Percentiles rank a stretch among this genome's conserved stretches.
phyloP scores from a whole-genome alignment of 345 rosid species.

The Aquilaria malaccensis region DNA sequence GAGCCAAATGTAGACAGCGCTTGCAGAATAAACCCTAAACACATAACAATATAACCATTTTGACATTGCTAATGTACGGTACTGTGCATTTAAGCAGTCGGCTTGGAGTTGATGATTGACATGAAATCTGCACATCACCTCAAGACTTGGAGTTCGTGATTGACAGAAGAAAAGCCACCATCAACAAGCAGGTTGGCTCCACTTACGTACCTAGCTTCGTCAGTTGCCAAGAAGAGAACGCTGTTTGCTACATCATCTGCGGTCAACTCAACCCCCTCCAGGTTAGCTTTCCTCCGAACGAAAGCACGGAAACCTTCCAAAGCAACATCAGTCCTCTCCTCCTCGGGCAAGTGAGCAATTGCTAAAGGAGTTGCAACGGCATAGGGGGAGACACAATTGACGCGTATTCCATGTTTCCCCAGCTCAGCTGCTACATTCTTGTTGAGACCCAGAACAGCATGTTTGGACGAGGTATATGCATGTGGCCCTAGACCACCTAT shows the following conservation, averaged over 20 bases:
- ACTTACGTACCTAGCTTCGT: constrained; percentile 80
- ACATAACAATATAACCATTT: too few relatives aligned
- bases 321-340: constrained; percentile 63
- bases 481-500: constrained; percentile 80
- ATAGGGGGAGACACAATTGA: constrained; percentile 95
- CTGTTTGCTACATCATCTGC: constrained; percentile 75
- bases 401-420: constrained; percentile 83
- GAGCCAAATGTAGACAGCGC: too few relatives aligned
- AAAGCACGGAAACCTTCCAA: constrained; percentile 46
- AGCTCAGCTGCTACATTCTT: constrained; percentile 86
- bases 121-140: constrained; percentile 26
- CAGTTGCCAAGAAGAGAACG: constrained; percentile 73
- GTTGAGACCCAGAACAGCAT: constrained; percentile 72
- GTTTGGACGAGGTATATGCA: constrained; percentile 77
- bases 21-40: too few relatives aligned
- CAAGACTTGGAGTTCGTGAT: constrained; percentile 57
- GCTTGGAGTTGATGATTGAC: too few relatives aligned
- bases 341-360: constrained; percentile 66
- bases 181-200: constrained; percentile 85
- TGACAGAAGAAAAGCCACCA: constrained; percentile 71
- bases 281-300: constrained; percentile 44
- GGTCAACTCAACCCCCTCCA: constrained; percentile 70
- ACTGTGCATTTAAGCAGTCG: too few relatives aligned
- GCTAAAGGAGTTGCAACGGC: constrained; percentile 55
- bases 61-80: too few relatives aligned